These are phyloP conservation scores for Pestalotiopsis sp. DNA, from an alignment of 2,329 filamentous ascomycete genomes.

Conservation along the genomic window DNA sequence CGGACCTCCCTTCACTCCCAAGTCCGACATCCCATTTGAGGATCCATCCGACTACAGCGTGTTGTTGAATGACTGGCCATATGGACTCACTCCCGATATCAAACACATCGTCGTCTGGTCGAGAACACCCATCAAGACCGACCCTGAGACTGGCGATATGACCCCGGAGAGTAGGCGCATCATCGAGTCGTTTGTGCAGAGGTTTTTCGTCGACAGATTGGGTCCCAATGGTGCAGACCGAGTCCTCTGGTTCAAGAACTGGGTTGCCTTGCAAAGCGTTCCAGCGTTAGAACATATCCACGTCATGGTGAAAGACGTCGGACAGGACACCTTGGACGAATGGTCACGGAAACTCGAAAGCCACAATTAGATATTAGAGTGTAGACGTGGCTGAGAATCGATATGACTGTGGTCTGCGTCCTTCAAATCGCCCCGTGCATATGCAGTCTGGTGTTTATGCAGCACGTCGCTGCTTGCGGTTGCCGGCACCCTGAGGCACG, in stretches of 20 bases:
- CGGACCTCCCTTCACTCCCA: conserved; percentile 54
- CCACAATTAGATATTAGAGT: conserved; percentile 25
- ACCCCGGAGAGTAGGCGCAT: conserved; percentile 64
- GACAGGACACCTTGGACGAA: conserved; percentile 50
- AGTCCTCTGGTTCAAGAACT: conserved; percentile 92
- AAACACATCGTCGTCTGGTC: conserved; percentile 93
- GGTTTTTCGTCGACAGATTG: conserved; percentile 65
- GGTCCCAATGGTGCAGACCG: conserved; percentile 48
- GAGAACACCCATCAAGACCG: conserved; percentile 76
- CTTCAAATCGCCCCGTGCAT: not conserved
- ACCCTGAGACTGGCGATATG: conserved; percentile 70
- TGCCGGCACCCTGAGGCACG: conserved; percentile 41
- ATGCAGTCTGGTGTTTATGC: conserved; percentile 37
- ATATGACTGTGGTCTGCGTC: not conserved
- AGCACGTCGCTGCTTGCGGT: conserved; percentile 57
- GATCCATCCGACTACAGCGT: conserved; percentile 66
- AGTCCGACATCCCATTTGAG: conserved; percentile 52
- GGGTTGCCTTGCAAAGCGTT: conserved; percentile 85
- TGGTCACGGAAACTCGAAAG: conserved; percentile 53
- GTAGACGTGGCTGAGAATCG: conserved; percentile 14
- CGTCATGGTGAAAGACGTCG: conserved; percentile 63
- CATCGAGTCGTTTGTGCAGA: conserved; percentile 70
- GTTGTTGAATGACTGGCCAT: conserved; percentile 91
- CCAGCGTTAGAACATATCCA: conserved; percentile 89
- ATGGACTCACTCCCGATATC: conserved; percentile 67